Evolutionary conservation across 2,329 filamentous ascomycete genomes (phyloP), one percentile per base, ranked within the genome.

Genomic region (Ambrosiella xylebori): DNA sequence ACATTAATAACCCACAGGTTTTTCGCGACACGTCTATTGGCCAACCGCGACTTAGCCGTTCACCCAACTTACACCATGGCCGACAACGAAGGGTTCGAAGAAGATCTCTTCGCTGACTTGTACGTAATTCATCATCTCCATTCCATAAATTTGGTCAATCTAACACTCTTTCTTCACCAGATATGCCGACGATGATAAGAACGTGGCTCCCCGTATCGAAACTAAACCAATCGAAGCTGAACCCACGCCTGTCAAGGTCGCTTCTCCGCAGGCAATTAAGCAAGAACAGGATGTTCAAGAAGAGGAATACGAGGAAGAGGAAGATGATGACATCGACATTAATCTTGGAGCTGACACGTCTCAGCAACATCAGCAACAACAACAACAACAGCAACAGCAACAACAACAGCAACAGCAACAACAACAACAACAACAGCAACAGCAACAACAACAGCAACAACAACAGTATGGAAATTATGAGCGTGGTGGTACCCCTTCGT

Each of bases 41-140:
- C 27, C 27, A 27, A 27, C 5, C 27, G 27, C 27, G 27, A 27
- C 27, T 27, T 27, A 3, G 27, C 27, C 27, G 27, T 27, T 27
- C 27, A 27, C 54, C 27, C 35, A 15, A 49, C 54, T 44, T 17
- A 54, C 40, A 44, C 54, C 65, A 93, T 91, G 87, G 81, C 86
- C 53, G 88, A 93, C 66, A 75, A 79, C 57, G 86, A 90, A 67
- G 86, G 87, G 64, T 83, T 88, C 64, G 89, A 95, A 65, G 90
- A 95, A 67, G 89, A 95, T 77, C 86, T 95, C 71, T 95, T 95
- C 71, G 89, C 89, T 66, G 90, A 95, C 73, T 80, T 95, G 89
- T 95, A 76, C 73, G 88, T 64, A 17, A n/a, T 38, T 36, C 13
- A 36, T 36, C 49, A 19, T 39, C 17, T 35, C 5, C n/a, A 11